Base-by-base conservation (phyloP, 345 rosid genomes). In the Geranium rotundifolium region DNA sequence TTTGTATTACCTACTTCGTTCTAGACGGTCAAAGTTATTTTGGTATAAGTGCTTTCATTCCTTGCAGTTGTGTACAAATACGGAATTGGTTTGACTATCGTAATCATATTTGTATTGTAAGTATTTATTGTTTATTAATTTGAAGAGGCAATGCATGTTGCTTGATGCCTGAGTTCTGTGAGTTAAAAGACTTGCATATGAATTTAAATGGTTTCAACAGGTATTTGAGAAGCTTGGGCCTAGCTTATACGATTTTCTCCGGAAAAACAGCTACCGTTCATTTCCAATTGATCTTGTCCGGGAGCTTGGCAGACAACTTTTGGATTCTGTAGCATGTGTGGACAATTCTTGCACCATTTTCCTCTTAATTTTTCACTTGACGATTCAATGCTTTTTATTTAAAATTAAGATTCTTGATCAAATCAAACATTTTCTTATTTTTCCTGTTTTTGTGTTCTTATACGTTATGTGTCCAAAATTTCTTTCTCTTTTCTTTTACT, bases 1-100 rank as follows among this genome's bases (percentile, higher is more conserved):
- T 34, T 34, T 34, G 10, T 34, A 34, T 34, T 8, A 1, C 10
- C 41, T 34, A 34, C 41, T 34, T 31, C 4, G 37, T 31, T n/a
- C 37, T 31, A 31, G 37, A 34, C 3, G 41, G 6, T 34, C 41
- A 34, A 34, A 34, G 7, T 34, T 34, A 34, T 34, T 34, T 34
- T 5, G 41, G 41, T 34, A 34, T 87, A 76, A 87, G 84, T 82
- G 74, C 77, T 79, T 85, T 82, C 80, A 80, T 84, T 90, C 95
- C 77, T 90, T 90, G 97, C 96, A 90, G 99, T 90, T 93, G 97
- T 90, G 97, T 93, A 82, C 97, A 90, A 84, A 80, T 93, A 84
- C 82, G 90, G 97, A 86, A 90, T 89, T 93, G 99, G 97, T 93
- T 93, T 92, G 96, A 92, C 97, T 90, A 90, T 92, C 97, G 96